phyloP scores from a whole-genome alignment of 2,329 filamentous ascomycete genomes.

The Pseudogymnoascus verrucosus region DNA sequence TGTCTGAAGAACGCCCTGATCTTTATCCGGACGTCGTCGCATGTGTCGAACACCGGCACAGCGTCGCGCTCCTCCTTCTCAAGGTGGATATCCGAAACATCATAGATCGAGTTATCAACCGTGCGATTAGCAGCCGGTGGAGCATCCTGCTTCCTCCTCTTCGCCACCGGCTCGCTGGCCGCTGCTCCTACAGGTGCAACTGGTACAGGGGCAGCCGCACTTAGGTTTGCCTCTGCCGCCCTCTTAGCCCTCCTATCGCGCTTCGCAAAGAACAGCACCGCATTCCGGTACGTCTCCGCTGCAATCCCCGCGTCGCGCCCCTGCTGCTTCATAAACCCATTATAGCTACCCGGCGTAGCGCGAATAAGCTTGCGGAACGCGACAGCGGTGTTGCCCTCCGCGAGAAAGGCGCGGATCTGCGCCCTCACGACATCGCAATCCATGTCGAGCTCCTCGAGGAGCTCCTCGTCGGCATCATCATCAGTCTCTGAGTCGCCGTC shows the following conservation, averaged over 20 bases:
- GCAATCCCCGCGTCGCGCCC: conserved; percentile 32
- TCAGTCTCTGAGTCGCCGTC: conserved; percentile 14
- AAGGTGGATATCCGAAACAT: conserved; percentile 37
- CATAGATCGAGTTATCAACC: conserved; percentile 21
- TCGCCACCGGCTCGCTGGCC: background rate
- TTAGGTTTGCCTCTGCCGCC: conserved; percentile 12
- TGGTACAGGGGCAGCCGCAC: background rate
- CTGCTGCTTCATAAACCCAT: conserved; percentile 42
- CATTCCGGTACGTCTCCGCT: conserved; percentile 30
- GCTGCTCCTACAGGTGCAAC: background rate
- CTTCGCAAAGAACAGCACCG: conserved; percentile 41
- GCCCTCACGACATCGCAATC: conserved; percentile 31
- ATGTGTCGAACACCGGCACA: conserved; percentile 48
- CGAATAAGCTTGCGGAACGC: conserved; percentile 35
- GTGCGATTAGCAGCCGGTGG: background rate
- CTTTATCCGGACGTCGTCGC: conserved; percentile 50
- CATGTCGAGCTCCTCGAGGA: conserved; percentile 10
- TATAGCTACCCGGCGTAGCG: conserved; percentile 31
- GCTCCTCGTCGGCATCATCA: conserved; percentile 14
- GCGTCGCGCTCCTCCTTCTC: conserved; percentile 37
- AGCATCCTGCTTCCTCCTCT: background rate
- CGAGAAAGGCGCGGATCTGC: conserved; percentile 35
- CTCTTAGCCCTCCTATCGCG: conserved; percentile 36
- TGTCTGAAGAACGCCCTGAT: conserved; percentile 43
- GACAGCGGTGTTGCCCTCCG: conserved; percentile 36